Evolutionary conservation across 2,329 filamentous ascomycete genomes (phyloP), one percentile per base, ranked within the genome.

Genomic region (Sphaerulina vaccinii): DNA sequence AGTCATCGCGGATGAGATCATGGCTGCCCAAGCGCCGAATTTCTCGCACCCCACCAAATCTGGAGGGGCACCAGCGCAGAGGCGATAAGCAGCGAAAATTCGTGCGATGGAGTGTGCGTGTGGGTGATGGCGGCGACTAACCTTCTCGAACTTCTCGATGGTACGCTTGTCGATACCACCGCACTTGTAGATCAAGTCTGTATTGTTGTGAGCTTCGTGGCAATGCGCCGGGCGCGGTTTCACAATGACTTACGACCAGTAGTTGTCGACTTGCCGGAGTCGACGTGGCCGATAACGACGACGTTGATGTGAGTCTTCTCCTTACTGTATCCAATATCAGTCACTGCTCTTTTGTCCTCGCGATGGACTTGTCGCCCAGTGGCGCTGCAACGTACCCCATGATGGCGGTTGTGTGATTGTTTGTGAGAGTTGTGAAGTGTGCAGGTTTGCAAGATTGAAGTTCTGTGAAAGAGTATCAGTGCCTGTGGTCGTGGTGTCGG

Each of bases 111-210:
- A 29, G 43, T 36, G 21, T 16, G 24, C 21, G n/a, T 22, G n/a
- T 21, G 8, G 9, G 38, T 52, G 49, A 23, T 40, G 35, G 51
- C 6, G 46, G 39, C 46, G 40, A 58, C 67, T 62, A 79, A 95
- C 90, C 90, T 99, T 99, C 91, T 99, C 93, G 86, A 99, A 99
- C 88, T 99, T 99, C 88, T 99, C 93, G 77, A 99, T 99, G 79
- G 92, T 97, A 90, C 93, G 92, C 85, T 92, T 90, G 89, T 99
- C 93, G 75, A 97, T 99, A 90, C 93, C 93, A 87, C 93, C 93
- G 84, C 93, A 97, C 88, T 99, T 92, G 90, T 97, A 97, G 88
- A 99, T 97, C 86, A 99, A 86, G 83, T 79, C 75, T 78, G 71
- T 92, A 86, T 78, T 86, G 84, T 70, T 87, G 75, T 76, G 68